Evolutionary conservation across 2,329 filamentous ascomycete species (phyloP).

Genomic region (Dothideomycetes sp.): DNA sequence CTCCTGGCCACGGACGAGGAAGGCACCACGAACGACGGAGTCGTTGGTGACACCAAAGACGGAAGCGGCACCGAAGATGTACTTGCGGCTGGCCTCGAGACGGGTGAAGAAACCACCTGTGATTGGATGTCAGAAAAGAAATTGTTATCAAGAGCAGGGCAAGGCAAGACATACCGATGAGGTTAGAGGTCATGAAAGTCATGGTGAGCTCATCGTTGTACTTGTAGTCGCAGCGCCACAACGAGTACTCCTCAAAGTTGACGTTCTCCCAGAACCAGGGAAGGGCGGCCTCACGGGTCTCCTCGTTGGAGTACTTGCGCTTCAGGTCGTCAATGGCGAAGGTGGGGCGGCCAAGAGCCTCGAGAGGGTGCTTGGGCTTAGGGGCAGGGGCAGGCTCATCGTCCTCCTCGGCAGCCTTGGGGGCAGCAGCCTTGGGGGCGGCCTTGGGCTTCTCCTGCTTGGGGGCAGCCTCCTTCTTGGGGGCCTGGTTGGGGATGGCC

Average conservation of each 20-base stretch:
- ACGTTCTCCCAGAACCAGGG: conserved; percentile 98
- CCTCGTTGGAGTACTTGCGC: conserved; percentile 96
- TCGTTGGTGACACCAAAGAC: conserved; percentile 86
- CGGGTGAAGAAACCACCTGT: conserved; percentile 85
- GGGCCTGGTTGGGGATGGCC: conserved; percentile 62
- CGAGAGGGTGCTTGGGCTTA: conserved; percentile 95
- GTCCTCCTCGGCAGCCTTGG: conserved; percentile 51
- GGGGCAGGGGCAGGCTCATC: conserved; percentile 54
- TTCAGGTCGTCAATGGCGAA: conserved; percentile 95
- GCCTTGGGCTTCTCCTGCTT: conserved; percentile 54
- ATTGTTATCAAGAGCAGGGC: neutral
- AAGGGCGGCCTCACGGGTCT: conserved; percentile 69
- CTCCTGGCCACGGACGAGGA: conserved; percentile 89
- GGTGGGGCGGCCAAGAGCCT: conserved; percentile 68
- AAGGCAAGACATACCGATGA: conserved; percentile 59
- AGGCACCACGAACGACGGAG: conserved; percentile 86
- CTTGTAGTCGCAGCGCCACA: conserved; percentile 95
- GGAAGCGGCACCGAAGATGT: conserved; percentile 81
- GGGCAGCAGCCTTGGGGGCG: conserved; percentile 43
- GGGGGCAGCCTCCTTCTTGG: conserved; percentile 55
- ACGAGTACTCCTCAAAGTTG: conserved; percentile 88
- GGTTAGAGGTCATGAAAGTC: conserved; percentile 98
- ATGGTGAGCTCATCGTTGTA: conserved; percentile 97
- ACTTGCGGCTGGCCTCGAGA: conserved; percentile 96
- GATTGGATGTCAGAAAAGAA: conserved; percentile 16